A percentile compares a stretch with the other conserved stretches of the same genome.
Conservation (phyloP, 305 asterid species). For the Ilex paraguariensis region DNA sequence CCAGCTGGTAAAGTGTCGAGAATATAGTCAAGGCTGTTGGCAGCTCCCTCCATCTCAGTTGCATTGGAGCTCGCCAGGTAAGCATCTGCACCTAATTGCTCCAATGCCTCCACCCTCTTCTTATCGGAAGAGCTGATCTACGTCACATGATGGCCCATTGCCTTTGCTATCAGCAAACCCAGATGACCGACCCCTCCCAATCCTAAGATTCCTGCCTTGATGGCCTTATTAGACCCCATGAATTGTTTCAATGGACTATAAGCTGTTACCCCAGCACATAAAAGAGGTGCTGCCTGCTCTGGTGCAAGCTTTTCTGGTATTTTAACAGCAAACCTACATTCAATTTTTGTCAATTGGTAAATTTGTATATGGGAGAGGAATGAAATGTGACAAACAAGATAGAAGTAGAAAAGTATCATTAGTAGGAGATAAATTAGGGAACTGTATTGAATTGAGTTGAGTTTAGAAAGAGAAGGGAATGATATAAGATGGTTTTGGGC, state of each 20-base stretch:
- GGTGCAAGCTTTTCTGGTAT: constrained; percentile 32
- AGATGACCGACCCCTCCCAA: constrained; percentile 53
- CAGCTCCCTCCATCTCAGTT: constrained; percentile 26
- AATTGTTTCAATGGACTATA: constrained; percentile 42
- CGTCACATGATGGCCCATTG: constrained; percentile 52
- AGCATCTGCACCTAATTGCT: constrained; percentile 37
- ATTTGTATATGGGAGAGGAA: no score
- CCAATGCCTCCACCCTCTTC: constrained; percentile 35
- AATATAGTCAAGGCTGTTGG: constrained; percentile 34
- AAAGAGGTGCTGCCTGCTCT: constrained; percentile 40
- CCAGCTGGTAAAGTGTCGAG: constrained; percentile 41
- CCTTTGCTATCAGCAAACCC: constrained; percentile 46
- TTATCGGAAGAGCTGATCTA: constrained; percentile 42
- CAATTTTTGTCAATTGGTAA: background rate
- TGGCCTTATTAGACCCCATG: background rate
- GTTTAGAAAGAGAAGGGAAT: background rate
- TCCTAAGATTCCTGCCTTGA: constrained; percentile 37
- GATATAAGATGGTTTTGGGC: background rate
- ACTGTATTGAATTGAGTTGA: background rate
- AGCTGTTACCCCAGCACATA: constrained; percentile 51
- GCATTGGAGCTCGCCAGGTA: constrained; percentile 24
- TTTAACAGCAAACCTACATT: constrained; percentile 34
- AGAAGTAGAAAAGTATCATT: background rate
- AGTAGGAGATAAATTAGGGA: background rate
- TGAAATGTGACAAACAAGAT: no score